A percentile compares a stretch with the other conserved stretches of the same genome.
Conservation (phyloP, 225 moss, liverwort and hornwort genomes). For the Polytrichum commune region DNA sequence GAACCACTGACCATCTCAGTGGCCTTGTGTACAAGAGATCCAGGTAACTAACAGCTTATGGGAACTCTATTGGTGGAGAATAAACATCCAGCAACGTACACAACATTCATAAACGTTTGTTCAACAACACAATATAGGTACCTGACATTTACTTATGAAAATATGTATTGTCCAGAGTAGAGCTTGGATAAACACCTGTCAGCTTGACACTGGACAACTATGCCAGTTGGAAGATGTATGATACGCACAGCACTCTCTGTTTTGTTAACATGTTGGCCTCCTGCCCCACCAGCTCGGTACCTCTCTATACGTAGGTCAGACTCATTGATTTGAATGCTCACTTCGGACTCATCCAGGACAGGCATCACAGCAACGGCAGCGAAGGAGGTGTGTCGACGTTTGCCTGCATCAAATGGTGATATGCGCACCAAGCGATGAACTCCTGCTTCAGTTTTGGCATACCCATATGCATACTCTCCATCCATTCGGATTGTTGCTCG, state of each 20-base stretch:
- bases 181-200: constrained; percentile 56
- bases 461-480: constrained; percentile 77
- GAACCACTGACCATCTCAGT: too few species aligned
- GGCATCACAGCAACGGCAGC: constrained; percentile 98
- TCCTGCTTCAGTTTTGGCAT: constrained; percentile 91
- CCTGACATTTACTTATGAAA: background rate
- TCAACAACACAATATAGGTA: background rate
- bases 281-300: constrained; percentile 90
- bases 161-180: background rate
- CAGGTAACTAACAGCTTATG: background rate
- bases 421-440: constrained; percentile 94
- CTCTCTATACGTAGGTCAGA: constrained; percentile 81
- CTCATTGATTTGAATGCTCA: constrained; percentile 76
- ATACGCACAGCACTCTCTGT: constrained; percentile 96
- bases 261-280: constrained; percentile 98
- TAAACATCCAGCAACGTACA: background rate
- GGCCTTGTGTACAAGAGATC: background rate
- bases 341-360: constrained; percentile 78
- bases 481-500: constrained; percentile 85
- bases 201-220: constrained; percentile 88
- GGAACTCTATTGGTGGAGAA: too few species aligned
- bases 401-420: constrained; percentile 94
- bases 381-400: constrained; percentile 93
- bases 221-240: constrained; percentile 82
- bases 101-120: background rate